Evolutionary conservation across 805 yeast species (phyloP).

Genomic region (Zygotorulaspora florentina): DNA sequence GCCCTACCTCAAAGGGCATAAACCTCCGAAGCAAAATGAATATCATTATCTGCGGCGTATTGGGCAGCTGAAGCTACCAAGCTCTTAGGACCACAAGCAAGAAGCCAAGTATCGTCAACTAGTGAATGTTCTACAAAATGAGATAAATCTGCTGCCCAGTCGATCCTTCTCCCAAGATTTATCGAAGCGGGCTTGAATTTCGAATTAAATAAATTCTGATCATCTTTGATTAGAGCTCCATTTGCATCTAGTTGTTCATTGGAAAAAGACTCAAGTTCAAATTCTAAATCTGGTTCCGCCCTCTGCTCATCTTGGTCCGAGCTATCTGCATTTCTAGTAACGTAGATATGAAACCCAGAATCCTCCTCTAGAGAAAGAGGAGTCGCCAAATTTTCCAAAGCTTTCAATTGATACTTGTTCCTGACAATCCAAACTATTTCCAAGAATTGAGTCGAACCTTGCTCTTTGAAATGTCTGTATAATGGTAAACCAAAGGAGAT

Average conservation of each 20-base stretch:
- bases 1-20: conserved; percentile 17
- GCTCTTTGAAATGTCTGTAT: conserved; percentile 34
- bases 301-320: conserved; percentile 4
- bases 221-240: conserved; percentile 14
- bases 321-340: conserved; percentile 13
- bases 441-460: conserved; percentile 25
- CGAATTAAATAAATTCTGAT: neutral
- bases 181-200: conserved; percentile 16
- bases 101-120: conserved; percentile 26
- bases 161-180: conserved; percentile 24
- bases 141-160: conserved; percentile 27
- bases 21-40: conserved; percentile 22
- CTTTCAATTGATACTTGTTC: conserved; percentile 43
- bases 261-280: conserved; percentile 15
- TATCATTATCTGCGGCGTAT: conserved; percentile 20
- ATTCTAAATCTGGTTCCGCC: conserved; percentile 16
- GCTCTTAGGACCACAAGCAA: conserved; percentile 31
- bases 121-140: conserved; percentile 17
- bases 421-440: conserved; percentile 54
- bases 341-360: conserved; percentile 15
- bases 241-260: conserved; percentile 17
- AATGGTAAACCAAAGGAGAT: conserved; percentile 59
- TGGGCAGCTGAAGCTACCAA: conserved; percentile 20
- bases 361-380: conserved; percentile 5
- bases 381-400: conserved; percentile 30